phyloP scores from a whole-genome alignment of 1,284 basidiomycete species.

The Pisolithus thermaeus region DNA sequence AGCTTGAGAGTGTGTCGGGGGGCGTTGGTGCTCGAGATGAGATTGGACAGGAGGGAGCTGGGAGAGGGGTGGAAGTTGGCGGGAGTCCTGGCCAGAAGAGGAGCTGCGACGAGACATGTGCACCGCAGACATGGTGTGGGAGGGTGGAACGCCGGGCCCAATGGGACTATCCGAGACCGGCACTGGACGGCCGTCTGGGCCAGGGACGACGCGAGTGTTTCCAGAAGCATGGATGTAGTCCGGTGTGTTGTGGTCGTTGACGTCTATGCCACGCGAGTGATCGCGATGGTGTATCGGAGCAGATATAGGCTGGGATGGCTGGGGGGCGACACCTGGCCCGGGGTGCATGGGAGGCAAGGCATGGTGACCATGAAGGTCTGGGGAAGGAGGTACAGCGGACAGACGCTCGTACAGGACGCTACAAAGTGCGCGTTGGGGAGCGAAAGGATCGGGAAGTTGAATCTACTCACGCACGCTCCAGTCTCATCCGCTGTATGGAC shows the following conservation, averaged over 20 bases:
- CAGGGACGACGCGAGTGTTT: constrained; percentile 38
- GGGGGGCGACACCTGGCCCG: constrained; percentile 30
- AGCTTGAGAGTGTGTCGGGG: constrained; percentile 35
- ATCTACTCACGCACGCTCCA: constrained; percentile 79
- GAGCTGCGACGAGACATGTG: constrained; percentile 33
- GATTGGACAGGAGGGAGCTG: constrained; percentile 37
- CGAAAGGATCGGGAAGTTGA: constrained; percentile 12
- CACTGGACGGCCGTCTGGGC: constrained; percentile 42
- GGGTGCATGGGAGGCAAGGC: constrained; percentile 33
- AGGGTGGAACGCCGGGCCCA: constrained; percentile 35
- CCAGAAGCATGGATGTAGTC: constrained; percentile 45
- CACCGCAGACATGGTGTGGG: constrained; percentile 32
- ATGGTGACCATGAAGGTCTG: constrained; percentile 39
- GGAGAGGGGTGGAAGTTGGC: constrained; percentile 46
- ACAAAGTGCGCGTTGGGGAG: constrained; percentile 22
- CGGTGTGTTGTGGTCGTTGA: constrained; percentile 37
- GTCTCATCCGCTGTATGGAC: constrained; percentile 82
- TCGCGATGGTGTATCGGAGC: constrained; percentile 34
- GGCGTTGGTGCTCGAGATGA: constrained; percentile 33
- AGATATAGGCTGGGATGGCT: constrained; percentile 30
- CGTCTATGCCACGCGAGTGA: constrained; percentile 34
- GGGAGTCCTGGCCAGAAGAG: constrained; percentile 36
- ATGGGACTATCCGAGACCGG: constrained; percentile 41
- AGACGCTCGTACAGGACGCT: constrained; percentile 78
- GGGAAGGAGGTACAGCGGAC: constrained; percentile 50